These are phyloP conservation scores for Gossypium thurberi DNA, from an alignment of 345 rosid species.

Conservation along the genomic window DNA sequence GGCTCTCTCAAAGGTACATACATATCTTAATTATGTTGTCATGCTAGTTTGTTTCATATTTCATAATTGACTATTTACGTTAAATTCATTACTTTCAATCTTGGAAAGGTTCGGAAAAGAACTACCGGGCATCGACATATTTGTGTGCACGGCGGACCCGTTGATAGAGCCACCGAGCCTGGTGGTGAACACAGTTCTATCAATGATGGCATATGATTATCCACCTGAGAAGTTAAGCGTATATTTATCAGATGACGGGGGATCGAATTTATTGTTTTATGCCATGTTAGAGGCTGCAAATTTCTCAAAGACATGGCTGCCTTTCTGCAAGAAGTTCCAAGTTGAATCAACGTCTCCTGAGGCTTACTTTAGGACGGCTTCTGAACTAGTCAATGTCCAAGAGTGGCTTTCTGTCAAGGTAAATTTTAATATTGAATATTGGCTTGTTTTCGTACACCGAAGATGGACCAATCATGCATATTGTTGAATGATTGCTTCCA, in stretches of 20 bases:
- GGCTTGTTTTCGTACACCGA: neutral
- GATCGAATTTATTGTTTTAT: slow-evolving; percentile 24
- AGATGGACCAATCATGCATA: neutral
- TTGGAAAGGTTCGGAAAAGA: neutral
- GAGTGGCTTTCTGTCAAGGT: neutral
- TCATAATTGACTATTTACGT: too few species aligned
- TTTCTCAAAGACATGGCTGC: slow-evolving; percentile 43
- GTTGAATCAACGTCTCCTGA: slow-evolving; percentile 39
- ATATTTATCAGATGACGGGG: slow-evolving; percentile 54
- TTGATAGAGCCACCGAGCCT: neutral
- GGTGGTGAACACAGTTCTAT: slow-evolving; percentile 8
- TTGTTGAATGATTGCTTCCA: neutral
- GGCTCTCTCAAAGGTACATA: too few species aligned
- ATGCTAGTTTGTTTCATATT: too few species aligned
- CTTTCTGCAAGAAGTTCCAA: slow-evolving; percentile 35
- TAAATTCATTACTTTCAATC: too few species aligned
- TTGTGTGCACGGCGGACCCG: neutral
- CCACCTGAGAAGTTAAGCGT: slow-evolving; percentile 49
- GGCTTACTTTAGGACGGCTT: slow-evolving; percentile 26
- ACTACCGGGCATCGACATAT: neutral
- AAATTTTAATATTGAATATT: neutral
- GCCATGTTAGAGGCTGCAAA: slow-evolving; percentile 38
- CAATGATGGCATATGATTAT: neutral
- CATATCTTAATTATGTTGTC: too few species aligned
- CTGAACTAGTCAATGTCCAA: neutral